Conservation (phyloP, 139 green algal genomes). For the Micractinium conductrix region DNA sequence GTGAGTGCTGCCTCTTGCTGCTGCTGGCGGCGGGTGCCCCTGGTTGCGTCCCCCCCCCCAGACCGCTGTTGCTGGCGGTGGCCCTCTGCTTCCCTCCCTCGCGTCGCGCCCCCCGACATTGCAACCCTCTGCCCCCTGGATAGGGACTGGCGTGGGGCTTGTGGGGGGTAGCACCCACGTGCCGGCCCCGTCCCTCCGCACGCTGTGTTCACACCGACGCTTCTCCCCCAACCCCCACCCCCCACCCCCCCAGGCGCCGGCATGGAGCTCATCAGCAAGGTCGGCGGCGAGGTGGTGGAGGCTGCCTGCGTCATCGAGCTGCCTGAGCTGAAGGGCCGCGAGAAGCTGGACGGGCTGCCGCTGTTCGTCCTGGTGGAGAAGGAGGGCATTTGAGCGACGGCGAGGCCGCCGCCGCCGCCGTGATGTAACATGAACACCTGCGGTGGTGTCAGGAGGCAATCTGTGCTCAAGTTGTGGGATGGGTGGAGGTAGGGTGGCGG, state of each 20-base stretch:
- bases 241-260: constrained; percentile 51
- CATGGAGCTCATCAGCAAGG: constrained; percentile 82
- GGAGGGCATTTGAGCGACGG: constrained; percentile 54
- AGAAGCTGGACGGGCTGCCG: constrained; percentile 70
- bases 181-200: too few species aligned
- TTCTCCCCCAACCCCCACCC: too few species aligned
- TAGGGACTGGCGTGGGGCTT: too few species aligned
- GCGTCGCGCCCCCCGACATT: not conserved
- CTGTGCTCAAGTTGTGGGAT: too few species aligned
- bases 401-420: too few species aligned
- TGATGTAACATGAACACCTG: too few species aligned
- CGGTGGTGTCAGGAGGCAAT: too few species aligned
- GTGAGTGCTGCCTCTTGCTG: constrained; percentile 35
- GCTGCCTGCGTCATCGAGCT: constrained; percentile 90
- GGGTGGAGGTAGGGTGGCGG: too few species aligned
- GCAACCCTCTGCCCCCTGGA: too few species aligned
- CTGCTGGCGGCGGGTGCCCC: not conserved
- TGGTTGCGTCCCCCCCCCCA: not conserved
- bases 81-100: too few species aligned
- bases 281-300: constrained; percentile 81
- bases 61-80: not conserved
- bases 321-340: constrained; percentile 81
- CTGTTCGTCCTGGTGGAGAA: constrained; percentile 90
- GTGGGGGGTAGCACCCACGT: too few species aligned
- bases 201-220: too few species aligned